Evolutionary conservation across 2,329 filamentous ascomycete species (phyloP).

Genomic region (Epicoccum sorghinum): DNA sequence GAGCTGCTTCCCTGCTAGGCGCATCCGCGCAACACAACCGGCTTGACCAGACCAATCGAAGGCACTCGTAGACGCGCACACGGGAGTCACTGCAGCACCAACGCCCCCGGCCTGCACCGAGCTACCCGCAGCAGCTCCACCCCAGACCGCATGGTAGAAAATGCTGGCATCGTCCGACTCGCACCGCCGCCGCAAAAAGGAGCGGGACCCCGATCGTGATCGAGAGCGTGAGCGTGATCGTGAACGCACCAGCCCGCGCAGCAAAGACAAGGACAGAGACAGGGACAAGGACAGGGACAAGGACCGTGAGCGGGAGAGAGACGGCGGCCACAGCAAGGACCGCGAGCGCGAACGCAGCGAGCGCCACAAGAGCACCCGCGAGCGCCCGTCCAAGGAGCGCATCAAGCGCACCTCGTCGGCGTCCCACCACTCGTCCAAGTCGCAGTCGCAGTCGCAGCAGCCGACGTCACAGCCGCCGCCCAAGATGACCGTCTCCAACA

Average conservation of each 20-base stretch:
- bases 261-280: slow-evolving; percentile 19
- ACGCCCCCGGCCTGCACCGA: slow-evolving; percentile 3
- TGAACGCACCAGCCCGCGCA: slow-evolving; percentile 3
- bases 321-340: slow-evolving; percentile 17
- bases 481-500: slow-evolving; percentile 42
- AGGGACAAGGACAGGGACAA: slow-evolving; percentile 24
- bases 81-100: not conserved
- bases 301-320: slow-evolving; percentile 22
- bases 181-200: slow-evolving; percentile 48
- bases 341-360: slow-evolving; percentile 2
- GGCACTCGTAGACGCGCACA: slow-evolving; percentile 35
- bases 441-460: slow-evolving; percentile 4
- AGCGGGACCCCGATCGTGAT: slow-evolving; percentile 16
- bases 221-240: not conserved
- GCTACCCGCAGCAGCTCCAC: slow-evolving; percentile 21
- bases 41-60: slow-evolving; percentile 34
- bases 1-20: slow-evolving; percentile 40
- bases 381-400: slow-evolving; percentile 36
- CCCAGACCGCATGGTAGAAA: slow-evolving; percentile 14
- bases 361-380: slow-evolving; percentile 20
- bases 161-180: slow-evolving; percentile 44
- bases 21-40: slow-evolving; percentile 31
- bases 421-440: slow-evolving; percentile 26
- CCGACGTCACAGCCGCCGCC: not conserved
- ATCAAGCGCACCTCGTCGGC: slow-evolving; percentile 36